Conservation (phyloP, 2,329 filamentous ascomycete species). For the Penicillium polonicum region DNA sequence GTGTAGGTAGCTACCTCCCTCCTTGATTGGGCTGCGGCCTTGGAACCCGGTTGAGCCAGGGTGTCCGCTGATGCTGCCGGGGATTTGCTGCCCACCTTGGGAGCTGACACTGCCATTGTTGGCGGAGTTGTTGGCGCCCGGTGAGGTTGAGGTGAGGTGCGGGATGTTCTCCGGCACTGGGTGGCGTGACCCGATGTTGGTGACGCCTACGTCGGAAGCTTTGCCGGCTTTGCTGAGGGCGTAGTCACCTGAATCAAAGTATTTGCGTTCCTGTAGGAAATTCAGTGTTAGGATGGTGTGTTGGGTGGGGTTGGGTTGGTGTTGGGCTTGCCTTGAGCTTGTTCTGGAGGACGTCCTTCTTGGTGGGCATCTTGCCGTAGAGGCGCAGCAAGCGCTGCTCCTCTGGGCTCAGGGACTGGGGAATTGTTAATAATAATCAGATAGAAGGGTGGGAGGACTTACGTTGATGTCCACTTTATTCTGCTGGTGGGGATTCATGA, state of each 20-base stretch:
- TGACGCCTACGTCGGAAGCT: slow-evolving; percentile 88
- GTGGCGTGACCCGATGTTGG: slow-evolving; percentile 90
- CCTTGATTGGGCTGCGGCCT: slow-evolving; percentile 81
- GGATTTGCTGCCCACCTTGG: slow-evolving; percentile 40
- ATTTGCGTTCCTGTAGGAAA: slow-evolving; percentile 77
- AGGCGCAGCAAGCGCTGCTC: slow-evolving; percentile 96
- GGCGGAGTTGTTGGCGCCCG: slow-evolving; percentile 37
- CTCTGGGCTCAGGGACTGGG: slow-evolving; percentile 83
- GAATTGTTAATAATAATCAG: background rate
- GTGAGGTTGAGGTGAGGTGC: slow-evolving; percentile 70
- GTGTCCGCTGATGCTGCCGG: slow-evolving; percentile 45
- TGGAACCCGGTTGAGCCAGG: slow-evolving; percentile 47
- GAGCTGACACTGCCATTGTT: slow-evolving; percentile 28
- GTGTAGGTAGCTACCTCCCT: slow-evolving; percentile 75
- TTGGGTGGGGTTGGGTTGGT: background rate
- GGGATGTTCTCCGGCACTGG: slow-evolving; percentile 94
- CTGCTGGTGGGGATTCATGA: slow-evolving; percentile 95
- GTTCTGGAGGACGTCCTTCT: slow-evolving; percentile 95
- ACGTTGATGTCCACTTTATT: slow-evolving; percentile 98
- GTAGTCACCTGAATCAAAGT: slow-evolving; percentile 96
- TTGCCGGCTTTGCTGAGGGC: slow-evolving; percentile 97
- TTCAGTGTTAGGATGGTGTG: background rate
- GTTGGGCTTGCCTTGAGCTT: slow-evolving; percentile 70
- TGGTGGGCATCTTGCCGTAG: slow-evolving; percentile 96
- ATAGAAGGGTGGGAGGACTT: slow-evolving; percentile 45